Evolutionary conservation across 1,284 basidiomycete species (phyloP).

Genomic region (Caloboletus inedulis): DNA sequence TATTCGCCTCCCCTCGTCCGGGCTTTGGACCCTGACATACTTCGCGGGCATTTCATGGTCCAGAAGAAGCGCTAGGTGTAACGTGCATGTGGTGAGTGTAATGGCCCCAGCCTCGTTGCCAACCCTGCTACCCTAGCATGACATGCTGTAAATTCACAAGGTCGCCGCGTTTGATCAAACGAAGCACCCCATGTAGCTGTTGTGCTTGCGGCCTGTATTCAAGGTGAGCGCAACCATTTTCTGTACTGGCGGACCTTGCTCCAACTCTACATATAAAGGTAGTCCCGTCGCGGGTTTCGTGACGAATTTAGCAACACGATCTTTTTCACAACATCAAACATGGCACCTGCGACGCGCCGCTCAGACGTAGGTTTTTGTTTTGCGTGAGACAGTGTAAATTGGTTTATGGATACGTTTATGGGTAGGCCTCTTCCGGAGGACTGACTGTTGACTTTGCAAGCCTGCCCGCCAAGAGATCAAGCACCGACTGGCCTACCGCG

Average conservation of each 20-base stretch:
- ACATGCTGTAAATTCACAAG: constrained; percentile 13
- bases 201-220: neutral
- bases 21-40: neutral
- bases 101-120: constrained; percentile 10
- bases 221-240: constrained; percentile 3
- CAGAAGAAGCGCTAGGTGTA: neutral
- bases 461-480: neutral
- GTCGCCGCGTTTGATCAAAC: constrained; percentile 18
- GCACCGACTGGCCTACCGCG: neutral
- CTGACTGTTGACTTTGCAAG: neutral
- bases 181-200: neutral
- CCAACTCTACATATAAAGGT: constrained; percentile 15
- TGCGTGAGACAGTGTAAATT: neutral
- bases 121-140: neutral
- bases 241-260: neutral
- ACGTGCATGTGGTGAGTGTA: constrained; percentile 9
- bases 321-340: constrained; percentile 2
- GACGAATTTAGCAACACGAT: neutral
- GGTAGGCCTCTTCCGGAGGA: constrained; percentile 9
- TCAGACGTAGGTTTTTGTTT: constrained; percentile 13
- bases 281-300: neutral
- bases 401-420: constrained; percentile 1
- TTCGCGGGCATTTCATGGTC: neutral
- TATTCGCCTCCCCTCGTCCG: neutral
- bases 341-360: constrained; percentile 2